Evolutionary conservation across 306 rosid species (phyloP).

Genomic region (Luffa aegyptiaca): DNA sequence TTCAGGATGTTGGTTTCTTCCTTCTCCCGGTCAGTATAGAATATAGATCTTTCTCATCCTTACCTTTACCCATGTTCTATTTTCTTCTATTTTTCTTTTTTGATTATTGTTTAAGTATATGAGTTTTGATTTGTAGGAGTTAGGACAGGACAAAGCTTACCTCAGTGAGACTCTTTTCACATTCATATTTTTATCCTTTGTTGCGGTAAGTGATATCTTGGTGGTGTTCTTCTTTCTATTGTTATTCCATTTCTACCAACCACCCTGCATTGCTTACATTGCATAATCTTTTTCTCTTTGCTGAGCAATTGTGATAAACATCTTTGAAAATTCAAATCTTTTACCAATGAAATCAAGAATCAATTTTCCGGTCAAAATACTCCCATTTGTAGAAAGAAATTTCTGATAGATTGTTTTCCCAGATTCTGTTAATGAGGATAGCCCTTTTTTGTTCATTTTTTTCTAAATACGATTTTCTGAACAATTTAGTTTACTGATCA

Average conservation of each 20-base stretch:
- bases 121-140: constrained; percentile 45
- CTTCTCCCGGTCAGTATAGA: constrained; percentile 64
- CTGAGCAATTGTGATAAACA: not conserved
- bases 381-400: not conserved
- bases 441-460: not conserved
- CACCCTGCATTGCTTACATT: not conserved
- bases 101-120: not conserved
- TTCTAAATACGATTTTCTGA: not conserved
- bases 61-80: not conserved
- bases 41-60: constrained; percentile 12
- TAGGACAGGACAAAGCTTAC: constrained; percentile 77
- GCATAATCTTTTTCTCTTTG: not conserved
- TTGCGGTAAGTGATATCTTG: constrained; percentile 46
- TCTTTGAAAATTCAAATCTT: not conserved
- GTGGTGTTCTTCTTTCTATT: not conserved
- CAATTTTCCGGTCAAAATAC: not conserved
- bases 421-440: not conserved
- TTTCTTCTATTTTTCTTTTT: not conserved
- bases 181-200: constrained; percentile 64
- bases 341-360: not conserved
- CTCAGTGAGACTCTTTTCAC: constrained; percentile 84
- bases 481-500: not conserved
- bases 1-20: constrained; percentile 82
- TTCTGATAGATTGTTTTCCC: not conserved
- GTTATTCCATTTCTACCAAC: not conserved